Percentiles rank a stretch among this genome's conserved stretches.
These are phyloP conservation scores for Leccinum holopus DNA, from an alignment of 1,284 basidiomycete genomes.

Conservation along the genomic window DNA sequence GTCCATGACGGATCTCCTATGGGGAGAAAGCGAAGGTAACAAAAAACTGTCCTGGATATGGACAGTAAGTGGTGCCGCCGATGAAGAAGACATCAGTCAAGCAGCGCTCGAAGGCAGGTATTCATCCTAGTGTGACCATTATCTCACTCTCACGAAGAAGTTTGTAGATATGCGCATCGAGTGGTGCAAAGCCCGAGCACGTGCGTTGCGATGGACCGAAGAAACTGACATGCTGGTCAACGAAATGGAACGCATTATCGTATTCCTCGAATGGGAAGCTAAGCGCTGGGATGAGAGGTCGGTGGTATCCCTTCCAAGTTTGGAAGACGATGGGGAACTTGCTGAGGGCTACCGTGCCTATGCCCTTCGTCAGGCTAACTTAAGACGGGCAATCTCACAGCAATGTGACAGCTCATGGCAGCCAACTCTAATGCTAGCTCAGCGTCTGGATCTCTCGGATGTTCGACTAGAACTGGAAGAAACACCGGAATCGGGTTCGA, in stretches of 20 bases:
- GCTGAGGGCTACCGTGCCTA: background rate
- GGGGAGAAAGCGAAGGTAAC: background rate
- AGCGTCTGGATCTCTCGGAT: background rate
- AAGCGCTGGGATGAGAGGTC: background rate
- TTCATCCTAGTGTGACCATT: background rate
- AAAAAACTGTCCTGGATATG: slow-evolving; percentile 5
- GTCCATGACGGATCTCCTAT: background rate
- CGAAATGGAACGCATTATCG: background rate
- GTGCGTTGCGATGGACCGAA: background rate
- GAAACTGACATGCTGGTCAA: background rate
- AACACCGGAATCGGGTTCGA: background rate
- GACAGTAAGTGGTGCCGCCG: background rate
- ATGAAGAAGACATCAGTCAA: background rate
- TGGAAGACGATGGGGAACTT: background rate
- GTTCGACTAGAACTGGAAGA: background rate
- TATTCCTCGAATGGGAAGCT: background rate
- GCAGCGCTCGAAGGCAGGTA: background rate
- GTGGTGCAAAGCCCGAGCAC: background rate
- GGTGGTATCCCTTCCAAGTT: background rate
- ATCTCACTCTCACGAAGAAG: background rate
- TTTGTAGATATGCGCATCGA: slow-evolving; percentile 1
- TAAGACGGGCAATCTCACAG: background rate
- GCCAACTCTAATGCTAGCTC: background rate
- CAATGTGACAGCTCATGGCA: background rate
- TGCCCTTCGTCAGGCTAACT: background rate